A percentile compares a stretch with the other conserved stretches of the same genome.
Evolutionary conservation across 352 stramenopile species (phyloP).

Genomic region (Pythium brachiatum): DNA sequence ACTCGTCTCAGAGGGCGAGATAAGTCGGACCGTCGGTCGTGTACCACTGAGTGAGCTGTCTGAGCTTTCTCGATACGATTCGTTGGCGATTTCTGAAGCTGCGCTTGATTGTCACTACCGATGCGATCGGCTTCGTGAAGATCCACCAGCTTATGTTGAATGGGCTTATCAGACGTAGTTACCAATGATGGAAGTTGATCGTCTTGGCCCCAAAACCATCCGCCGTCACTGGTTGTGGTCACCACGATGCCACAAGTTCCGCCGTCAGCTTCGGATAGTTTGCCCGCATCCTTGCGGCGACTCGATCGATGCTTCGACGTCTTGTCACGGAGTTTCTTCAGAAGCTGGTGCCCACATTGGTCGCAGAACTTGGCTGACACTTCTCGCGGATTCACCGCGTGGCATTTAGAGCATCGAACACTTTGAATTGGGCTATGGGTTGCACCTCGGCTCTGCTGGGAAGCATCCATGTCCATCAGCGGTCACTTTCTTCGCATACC

Average conservation of each 20-base stretch:
- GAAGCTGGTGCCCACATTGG: constrained; percentile 21
- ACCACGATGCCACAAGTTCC: neutral
- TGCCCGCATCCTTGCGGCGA: neutral
- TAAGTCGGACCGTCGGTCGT: neutral
- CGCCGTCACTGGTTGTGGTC: neutral
- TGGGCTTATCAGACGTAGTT: too few relatives aligned
- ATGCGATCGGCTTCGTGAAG: neutral
- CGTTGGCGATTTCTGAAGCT: constrained; percentile 5
- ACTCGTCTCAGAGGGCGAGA: neutral
- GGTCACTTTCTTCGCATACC: neutral
- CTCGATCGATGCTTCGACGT: neutral
- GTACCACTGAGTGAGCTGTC: neutral
- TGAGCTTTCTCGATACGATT: neutral
- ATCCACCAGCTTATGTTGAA: too few relatives aligned
- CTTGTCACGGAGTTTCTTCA: neutral
- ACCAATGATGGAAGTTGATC: neutral
- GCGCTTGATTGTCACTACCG: constrained; percentile 4
- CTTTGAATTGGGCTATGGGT: neutral
- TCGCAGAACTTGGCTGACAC: constrained; percentile 17
- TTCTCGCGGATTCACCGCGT: neutral
- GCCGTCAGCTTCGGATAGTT: neutral
- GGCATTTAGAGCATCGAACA: constrained; percentile 1
- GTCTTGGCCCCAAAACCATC: constrained; percentile 18
- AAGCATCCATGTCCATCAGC: neutral
- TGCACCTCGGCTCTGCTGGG: neutral